Conservation (phyloP, 1,139 yeast species). For the Taphrina flavorubra region DNA sequence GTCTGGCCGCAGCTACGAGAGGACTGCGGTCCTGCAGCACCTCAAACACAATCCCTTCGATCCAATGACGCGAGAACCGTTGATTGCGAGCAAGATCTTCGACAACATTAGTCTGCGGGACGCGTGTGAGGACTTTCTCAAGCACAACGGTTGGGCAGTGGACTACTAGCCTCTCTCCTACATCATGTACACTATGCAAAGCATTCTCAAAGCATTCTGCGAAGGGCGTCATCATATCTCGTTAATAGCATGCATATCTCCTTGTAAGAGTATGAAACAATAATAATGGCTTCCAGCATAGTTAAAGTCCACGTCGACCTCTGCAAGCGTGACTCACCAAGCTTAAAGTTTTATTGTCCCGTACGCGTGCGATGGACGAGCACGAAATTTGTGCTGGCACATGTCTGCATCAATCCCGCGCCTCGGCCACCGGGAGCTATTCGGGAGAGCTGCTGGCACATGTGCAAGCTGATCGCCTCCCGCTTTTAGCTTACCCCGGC, state of each 20-base stretch:
- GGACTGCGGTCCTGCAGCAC: constrained; percentile 55
- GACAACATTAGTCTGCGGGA: constrained; percentile 58
- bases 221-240: constrained; percentile 1
- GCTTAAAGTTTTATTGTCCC: too few species aligned
- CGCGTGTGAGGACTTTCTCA: constrained; percentile 52
- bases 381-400: too few species aligned
- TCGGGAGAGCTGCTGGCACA: too few species aligned
- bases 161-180: constrained; percentile 42
- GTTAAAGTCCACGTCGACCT: too few species aligned
- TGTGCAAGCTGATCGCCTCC: too few species aligned
- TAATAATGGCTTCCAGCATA: too few species aligned
- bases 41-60: constrained; percentile 54
- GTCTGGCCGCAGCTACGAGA: constrained; percentile 60
- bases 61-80: constrained; percentile 56
- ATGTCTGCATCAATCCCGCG: too few species aligned
- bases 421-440: too few species aligned
- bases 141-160: constrained; percentile 48
- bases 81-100: constrained; percentile 55
- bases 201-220: neutral
- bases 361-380: too few species aligned
- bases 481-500: too few species aligned
- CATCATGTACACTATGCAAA: constrained; percentile 7
- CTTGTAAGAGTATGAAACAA: neutral
- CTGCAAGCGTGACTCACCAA: too few species aligned
- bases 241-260: neutral